phyloP scores from a whole-genome alignment of 2,329 filamentous ascomycete genomes.

The Paracoccidioides brasiliensis region DNA sequence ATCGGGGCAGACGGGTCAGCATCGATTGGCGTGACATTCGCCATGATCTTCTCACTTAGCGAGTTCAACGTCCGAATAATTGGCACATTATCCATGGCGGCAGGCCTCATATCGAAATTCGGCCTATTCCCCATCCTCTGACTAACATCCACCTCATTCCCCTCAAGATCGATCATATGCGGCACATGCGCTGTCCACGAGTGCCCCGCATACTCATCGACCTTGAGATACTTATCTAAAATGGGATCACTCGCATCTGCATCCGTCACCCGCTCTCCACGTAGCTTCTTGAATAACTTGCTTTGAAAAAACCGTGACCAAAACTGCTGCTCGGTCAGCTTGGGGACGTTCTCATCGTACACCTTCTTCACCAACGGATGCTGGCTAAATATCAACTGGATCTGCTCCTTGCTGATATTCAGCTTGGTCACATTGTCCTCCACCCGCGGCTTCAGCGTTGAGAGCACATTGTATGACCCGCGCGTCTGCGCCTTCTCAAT shows the following conservation, averaged over 20 bases:
- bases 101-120: slow-evolving; percentile 78
- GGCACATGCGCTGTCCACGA: slow-evolving; percentile 55
- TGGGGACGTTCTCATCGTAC: slow-evolving; percentile 86
- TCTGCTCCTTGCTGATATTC: slow-evolving; percentile 80
- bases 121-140: slow-evolving; percentile 76
- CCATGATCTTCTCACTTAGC: slow-evolving; percentile 86
- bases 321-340: slow-evolving; percentile 65
- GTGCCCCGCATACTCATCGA: slow-evolving; percentile 46
- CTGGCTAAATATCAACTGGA: slow-evolving; percentile 83
- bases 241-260: slow-evolving; percentile 63
- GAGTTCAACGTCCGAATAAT: slow-evolving; percentile 83
- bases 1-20: slow-evolving; percentile 51
- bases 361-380: slow-evolving; percentile 81
- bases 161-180: slow-evolving; percentile 81
- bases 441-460: slow-evolving; percentile 69
- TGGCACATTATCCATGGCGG: slow-evolving; percentile 60
- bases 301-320: slow-evolving; percentile 94
- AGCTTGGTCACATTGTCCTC: slow-evolving; percentile 64
- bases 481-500: slow-evolving; percentile 77
- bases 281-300: slow-evolving; percentile 76
- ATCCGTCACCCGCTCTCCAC: slow-evolving; percentile 74
- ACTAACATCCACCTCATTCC: slow-evolving; percentile 89
- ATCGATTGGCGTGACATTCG: slow-evolving; percentile 69
- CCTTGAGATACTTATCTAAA: slow-evolving; percentile 74
- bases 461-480: slow-evolving; percentile 86